Conservation (phyloP, 78 protist species). For the Anaeramoeba flamelloides region DNA sequence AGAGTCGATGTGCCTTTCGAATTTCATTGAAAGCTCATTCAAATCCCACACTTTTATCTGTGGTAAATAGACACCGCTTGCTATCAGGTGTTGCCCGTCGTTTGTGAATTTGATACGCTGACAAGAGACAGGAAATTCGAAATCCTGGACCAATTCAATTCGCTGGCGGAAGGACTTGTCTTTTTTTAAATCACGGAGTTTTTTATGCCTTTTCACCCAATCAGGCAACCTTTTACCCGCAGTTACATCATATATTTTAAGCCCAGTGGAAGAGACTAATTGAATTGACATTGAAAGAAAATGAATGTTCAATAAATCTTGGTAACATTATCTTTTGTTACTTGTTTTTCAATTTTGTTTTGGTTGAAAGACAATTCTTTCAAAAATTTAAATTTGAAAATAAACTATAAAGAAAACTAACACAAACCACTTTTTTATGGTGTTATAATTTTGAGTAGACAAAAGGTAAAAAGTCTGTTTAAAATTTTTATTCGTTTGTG, state of each 20-base stretch:
- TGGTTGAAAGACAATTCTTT: too few relatives aligned
- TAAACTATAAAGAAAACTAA: too few relatives aligned
- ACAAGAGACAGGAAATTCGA: conserved; percentile 61
- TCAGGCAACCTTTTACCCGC: neutral
- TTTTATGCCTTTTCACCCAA: neutral
- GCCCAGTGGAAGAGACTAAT: too few relatives aligned
- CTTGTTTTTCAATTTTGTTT: too few relatives aligned
- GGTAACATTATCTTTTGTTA: too few relatives aligned
- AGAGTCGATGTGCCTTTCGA: conserved; percentile 51
- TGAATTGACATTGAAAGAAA: too few relatives aligned
- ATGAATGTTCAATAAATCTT: too few relatives aligned
- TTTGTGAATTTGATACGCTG: conserved; percentile 26
- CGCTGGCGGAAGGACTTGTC: conserved; percentile 23
- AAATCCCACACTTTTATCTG: conserved; percentile 64
- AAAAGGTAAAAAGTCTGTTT: too few relatives aligned
- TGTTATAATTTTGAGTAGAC: too few relatives aligned
- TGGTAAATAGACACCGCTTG: conserved; percentile 70
- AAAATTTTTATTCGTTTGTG: too few relatives aligned
- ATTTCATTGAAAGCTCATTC: conserved; percentile 59
- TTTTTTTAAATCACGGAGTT: neutral
- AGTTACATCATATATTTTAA: neutral
- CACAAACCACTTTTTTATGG: too few relatives aligned
- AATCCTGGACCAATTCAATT: conserved; percentile 80
- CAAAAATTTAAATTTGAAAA: too few relatives aligned
- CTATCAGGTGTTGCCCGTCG: conserved; percentile 52